These are phyloP conservation scores for Mucor lusitanicus DNA, from an alignment of 371 early-diverging fungal genomes.

Conservation along the genomic window DNA sequence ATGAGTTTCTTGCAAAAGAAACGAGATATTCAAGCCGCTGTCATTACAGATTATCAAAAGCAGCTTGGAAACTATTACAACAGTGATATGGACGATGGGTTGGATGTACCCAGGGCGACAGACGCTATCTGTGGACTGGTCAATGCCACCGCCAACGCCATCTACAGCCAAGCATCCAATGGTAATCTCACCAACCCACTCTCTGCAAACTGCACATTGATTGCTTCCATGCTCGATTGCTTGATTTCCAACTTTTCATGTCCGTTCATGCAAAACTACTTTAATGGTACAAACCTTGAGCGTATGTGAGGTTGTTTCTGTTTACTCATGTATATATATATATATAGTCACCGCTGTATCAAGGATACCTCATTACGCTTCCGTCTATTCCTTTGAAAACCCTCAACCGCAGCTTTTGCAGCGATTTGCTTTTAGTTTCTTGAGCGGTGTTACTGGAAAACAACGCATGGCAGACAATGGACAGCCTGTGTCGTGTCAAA, in stretches of 20 bases:
- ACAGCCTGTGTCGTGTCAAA: slow-evolving; percentile 21
- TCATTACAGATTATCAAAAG: slow-evolving; percentile 63
- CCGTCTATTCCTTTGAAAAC: slow-evolving; percentile 42
- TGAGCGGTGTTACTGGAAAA: slow-evolving; percentile 57
- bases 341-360: slow-evolving; percentile 36
- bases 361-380: slow-evolving; percentile 44
- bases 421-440: slow-evolving; percentile 48
- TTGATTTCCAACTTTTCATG: slow-evolving; percentile 70
- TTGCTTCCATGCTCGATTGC: slow-evolving; percentile 65
- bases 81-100: slow-evolving; percentile 63
- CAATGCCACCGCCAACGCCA: slow-evolving; percentile 50
- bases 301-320: no score
- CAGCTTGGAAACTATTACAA: slow-evolving; percentile 64
- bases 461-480: slow-evolving; percentile 17
- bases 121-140: slow-evolving; percentile 66
- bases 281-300: slow-evolving; percentile 59
- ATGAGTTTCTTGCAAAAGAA: slow-evolving; percentile 72
- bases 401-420: slow-evolving; percentile 42
- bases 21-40: slow-evolving; percentile 62
- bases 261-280: slow-evolving; percentile 57
- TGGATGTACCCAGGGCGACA: slow-evolving; percentile 28
- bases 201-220: slow-evolving; percentile 49
- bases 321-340: no score
- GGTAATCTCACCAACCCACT: slow-evolving; percentile 44
- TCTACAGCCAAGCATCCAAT: slow-evolving; percentile 51